Conservation (phyloP, 2,329 filamentous ascomycete genomes). For the Fusarium nematophilum region DNA sequence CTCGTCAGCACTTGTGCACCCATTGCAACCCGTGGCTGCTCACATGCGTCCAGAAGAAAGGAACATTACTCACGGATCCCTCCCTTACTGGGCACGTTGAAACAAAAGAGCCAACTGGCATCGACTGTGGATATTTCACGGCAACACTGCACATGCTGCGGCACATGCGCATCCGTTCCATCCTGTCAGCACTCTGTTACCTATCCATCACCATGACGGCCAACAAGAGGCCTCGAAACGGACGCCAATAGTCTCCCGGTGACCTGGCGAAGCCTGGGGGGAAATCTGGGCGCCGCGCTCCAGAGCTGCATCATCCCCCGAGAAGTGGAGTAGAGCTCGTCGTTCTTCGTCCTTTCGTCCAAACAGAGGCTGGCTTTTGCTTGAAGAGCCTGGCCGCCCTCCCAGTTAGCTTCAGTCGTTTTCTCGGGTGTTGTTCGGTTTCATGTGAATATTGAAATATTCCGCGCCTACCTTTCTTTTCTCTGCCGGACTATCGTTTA, state of each 20-base stretch:
- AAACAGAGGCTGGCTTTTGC: constrained; percentile 13
- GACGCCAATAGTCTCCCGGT: constrained; percentile 22
- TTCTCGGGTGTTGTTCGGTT: constrained; percentile 36
- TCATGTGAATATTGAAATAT: constrained; percentile 37
- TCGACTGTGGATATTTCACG: not conserved
- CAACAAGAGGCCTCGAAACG: not conserved
- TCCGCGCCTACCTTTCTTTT: constrained; percentile 1
- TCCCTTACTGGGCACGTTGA: too few relatives aligned
- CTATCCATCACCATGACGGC: not conserved
- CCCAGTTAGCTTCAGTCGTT: constrained; percentile 2
- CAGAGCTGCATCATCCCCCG: not conserved
- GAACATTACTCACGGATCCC: too few relatives aligned
- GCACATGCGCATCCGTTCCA: constrained; percentile 3
- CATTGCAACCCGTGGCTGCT: not conserved
- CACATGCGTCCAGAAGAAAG: constrained; percentile 12
- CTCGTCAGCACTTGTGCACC: constrained; percentile 25
- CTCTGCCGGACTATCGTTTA: too few relatives aligned
- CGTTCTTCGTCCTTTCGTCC: constrained; percentile 5
- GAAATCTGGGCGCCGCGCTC: not conserved
- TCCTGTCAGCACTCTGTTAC: constrained; percentile 32
- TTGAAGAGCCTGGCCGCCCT: constrained; percentile 9
- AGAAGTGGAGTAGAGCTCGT: constrained; percentile 6
- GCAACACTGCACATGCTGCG: constrained; percentile 20
- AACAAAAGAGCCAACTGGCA: not conserved
- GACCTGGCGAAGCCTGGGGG: constrained; percentile 16